Conservation (phyloP, 352 stramenopile genomes). For the Phytophthora tubulina region DNA sequence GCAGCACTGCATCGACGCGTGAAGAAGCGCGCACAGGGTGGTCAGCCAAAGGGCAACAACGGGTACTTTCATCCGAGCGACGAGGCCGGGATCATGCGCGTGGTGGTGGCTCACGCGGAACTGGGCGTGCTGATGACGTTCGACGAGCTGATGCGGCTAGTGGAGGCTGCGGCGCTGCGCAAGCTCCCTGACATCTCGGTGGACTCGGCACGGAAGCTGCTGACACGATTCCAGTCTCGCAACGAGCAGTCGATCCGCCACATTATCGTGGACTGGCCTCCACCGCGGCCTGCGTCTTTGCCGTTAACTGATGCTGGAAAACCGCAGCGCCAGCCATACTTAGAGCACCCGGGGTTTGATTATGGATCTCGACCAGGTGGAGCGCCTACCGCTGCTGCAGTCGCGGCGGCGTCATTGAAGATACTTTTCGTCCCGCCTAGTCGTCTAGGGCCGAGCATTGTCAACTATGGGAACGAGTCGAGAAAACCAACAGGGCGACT, state of each 20-base stretch:
- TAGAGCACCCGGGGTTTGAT: conserved; percentile 30
- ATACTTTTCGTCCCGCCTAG: conserved; percentile 10
- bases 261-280: conserved; percentile 60
- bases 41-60: conserved; percentile 19
- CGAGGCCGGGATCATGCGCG: conserved; percentile 63
- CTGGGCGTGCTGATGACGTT: conserved; percentile 78
- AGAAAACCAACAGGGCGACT: conserved; percentile 10
- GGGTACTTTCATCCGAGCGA: conserved; percentile 64
- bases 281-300: background rate
- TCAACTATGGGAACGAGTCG: background rate
- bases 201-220: conserved; percentile 55
- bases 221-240: conserved; percentile 60
- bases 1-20: conserved; percentile 64
- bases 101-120: conserved; percentile 64
- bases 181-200: conserved; percentile 74
- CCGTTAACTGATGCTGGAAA: background rate
- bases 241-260: conserved; percentile 64
- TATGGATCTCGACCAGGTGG: conserved; percentile 8
- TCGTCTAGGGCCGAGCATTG: conserved; percentile 2
- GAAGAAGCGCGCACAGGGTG: conserved; percentile 58
- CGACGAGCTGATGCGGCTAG: conserved; percentile 65
- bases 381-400: background rate
- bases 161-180: conserved; percentile 60
- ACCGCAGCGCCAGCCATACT: conserved; percentile 19
- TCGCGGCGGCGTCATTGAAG: conserved; percentile 12